Base-by-base conservation (phyloP, 2,329 filamentous ascomycete genomes). In the Fusarium decemcellulare region DNA sequence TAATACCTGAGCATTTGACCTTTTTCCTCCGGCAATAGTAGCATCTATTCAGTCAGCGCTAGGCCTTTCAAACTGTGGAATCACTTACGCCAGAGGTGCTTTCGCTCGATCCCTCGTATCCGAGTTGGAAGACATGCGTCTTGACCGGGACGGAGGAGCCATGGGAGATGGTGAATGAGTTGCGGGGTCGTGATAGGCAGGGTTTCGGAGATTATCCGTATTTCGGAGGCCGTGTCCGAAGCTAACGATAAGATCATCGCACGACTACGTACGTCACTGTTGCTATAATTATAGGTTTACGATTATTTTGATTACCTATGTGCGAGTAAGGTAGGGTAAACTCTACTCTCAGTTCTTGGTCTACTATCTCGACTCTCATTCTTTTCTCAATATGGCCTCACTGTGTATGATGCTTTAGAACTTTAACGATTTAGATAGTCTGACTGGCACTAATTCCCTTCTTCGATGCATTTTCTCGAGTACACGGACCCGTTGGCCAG, bases 1-100 rank as follows among this genome's bases (percentile, higher is more conserved):
- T 48, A 16, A 30, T 34, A 32, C 44, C 44, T 9, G 44, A 48
- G 18, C 44, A 48, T 12, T 48, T 48, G 14, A 48, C 29, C 44
- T 48, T 48, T n/a, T 48, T 48, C 6, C 27, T 48, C 30, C 44
- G 44, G 44, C 44, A 48, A 15, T 48, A 48, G 27, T 48, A 48
- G 15, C 44, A 48, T 6, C 44, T 48, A 12, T 18, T 34, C 5
- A 34, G 32, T 34, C 8, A 34, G 32, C 32, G 8, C 32, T 23
- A 23, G 18, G n/a, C 6, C n/a, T 34, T 3, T 34, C 4, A 34
- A 8, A 5, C 3, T 7, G 15, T 27, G 5, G 9, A 29, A 16
- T 3, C 12, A 48, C 44, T 48, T 14, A 48, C 44, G 44, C 44
- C 15, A 48, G 16, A 34, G 44, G 44, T 18, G 44, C 15, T 34